phyloP scores from a whole-genome alignment of 768 basidiomycete species.

The Lepiota brunneoincarnata region DNA sequence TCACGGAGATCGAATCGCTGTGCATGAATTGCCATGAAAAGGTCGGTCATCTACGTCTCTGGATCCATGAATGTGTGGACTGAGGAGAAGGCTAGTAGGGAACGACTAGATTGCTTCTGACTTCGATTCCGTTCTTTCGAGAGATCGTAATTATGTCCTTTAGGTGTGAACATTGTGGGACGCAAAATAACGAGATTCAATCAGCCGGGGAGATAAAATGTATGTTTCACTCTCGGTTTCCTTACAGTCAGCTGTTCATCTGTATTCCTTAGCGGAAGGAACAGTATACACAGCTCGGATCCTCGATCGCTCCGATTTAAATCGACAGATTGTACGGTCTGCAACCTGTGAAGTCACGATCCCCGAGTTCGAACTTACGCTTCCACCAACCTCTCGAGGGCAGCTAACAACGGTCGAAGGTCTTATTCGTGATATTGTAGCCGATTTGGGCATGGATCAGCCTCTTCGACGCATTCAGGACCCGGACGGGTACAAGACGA shows the following conservation, averaged over 20 bases:
- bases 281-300: slow-evolving; percentile 78
- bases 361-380: slow-evolving; percentile 87
- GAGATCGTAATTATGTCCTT: slow-evolving; percentile 98
- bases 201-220: slow-evolving; percentile 85
- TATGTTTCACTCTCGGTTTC: slow-evolving; percentile 31
- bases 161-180: slow-evolving; percentile 90
- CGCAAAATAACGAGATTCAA: slow-evolving; percentile 91
- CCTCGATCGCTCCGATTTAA: slow-evolving; percentile 70
- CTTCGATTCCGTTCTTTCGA: slow-evolving; percentile 91
- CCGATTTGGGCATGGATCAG: slow-evolving; percentile 81
- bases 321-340: slow-evolving; percentile 93
- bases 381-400: slow-evolving; percentile 79
- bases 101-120: slow-evolving; percentile 82
- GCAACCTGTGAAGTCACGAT: slow-evolving; percentile 76
- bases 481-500: slow-evolving; percentile 65
- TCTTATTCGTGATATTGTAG: slow-evolving; percentile 75
- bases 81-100: slow-evolving; percentile 58
- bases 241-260: background rate
- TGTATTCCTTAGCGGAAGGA: slow-evolving; percentile 66
- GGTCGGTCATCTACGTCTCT: slow-evolving; percentile 40
- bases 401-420: slow-evolving; percentile 98
- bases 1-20: slow-evolving; percentile 85
- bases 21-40: slow-evolving; percentile 95
- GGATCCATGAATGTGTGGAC: slow-evolving; percentile 9
- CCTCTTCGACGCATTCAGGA: slow-evolving; percentile 81